Conservation (phyloP, 208 protist genomes). For the Crithidia sp. region DNA sequence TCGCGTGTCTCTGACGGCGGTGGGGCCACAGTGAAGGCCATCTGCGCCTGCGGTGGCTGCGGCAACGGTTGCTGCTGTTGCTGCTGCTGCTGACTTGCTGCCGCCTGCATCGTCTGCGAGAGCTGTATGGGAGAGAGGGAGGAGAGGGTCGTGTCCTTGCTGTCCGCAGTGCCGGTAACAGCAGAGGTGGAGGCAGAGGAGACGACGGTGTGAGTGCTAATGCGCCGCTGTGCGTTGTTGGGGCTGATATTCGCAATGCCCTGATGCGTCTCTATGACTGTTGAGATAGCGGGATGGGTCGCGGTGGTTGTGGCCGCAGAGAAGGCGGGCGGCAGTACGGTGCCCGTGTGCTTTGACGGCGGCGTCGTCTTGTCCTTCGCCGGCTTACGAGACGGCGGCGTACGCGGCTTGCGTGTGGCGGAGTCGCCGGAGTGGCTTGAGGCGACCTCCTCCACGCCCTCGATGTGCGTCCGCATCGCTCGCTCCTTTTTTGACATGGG, state of each 20-base stretch:
- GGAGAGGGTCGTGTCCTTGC: background rate
- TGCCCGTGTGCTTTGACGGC: background rate
- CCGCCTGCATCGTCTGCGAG: background rate
- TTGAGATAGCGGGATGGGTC: no score
- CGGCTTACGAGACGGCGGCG: background rate
- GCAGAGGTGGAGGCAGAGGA: background rate
- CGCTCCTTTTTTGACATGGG: no score
- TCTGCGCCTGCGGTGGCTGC: background rate
- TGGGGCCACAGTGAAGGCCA: constrained; percentile 6
- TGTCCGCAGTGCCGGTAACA: background rate
- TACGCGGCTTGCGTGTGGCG: background rate
- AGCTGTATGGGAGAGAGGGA: background rate
- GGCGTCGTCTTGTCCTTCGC: background rate
- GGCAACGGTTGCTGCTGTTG: background rate
- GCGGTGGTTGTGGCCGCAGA: no score
- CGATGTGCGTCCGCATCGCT: background rate
- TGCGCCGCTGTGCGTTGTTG: no score
- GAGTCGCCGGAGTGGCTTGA: background rate
- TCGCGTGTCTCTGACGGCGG: constrained; percentile 5
- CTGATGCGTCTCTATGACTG: no score
- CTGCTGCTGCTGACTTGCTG: background rate
- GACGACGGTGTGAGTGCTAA: no score
- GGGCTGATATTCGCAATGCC: no score
- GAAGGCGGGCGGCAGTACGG: background rate
- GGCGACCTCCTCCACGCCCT: background rate